Conservation (phyloP, 2,329 filamentous ascomycete genomes). For the Rosellinia necatrix region DNA sequence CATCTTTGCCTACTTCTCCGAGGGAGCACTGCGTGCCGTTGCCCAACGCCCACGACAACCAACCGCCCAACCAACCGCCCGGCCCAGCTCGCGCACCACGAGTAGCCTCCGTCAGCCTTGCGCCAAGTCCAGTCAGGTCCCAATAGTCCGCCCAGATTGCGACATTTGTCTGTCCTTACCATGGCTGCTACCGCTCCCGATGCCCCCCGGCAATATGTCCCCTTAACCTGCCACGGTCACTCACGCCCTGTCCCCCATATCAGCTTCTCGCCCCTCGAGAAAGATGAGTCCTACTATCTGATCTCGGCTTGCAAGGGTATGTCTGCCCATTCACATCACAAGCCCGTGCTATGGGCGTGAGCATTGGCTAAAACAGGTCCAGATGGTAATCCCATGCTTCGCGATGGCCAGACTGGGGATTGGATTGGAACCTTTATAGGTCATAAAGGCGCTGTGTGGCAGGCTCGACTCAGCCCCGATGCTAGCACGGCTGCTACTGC, state of each 20-base stretch:
- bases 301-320: conserved; percentile 91
- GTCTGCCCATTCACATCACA: neutral
- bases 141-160: neutral
- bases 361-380: conserved; percentile 26
- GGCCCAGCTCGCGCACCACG: neutral
- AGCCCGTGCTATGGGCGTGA: neutral
- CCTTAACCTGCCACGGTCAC: conserved; percentile 92
- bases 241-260: conserved; percentile 91
- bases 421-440: conserved; percentile 99
- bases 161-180: neutral
- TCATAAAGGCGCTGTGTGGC: conserved; percentile 98
- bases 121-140: neutral
- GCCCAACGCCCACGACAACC: neutral
- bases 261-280: conserved; percentile 82
- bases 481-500: conserved; percentile 88
- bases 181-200: conserved; percentile 33
- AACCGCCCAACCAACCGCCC: neutral
- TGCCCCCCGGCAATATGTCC: conserved; percentile 66
- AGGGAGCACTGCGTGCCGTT: neutral
- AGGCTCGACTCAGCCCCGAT: conserved; percentile 87
- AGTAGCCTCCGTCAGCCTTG: neutral
- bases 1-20: neutral
- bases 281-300: conserved; percentile 85
- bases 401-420: conserved; percentile 92
- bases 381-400: conserved; percentile 99